Base-by-base conservation (phyloP, 2,329 filamentous ascomycete species). In the Xylaria sp. region DNA sequence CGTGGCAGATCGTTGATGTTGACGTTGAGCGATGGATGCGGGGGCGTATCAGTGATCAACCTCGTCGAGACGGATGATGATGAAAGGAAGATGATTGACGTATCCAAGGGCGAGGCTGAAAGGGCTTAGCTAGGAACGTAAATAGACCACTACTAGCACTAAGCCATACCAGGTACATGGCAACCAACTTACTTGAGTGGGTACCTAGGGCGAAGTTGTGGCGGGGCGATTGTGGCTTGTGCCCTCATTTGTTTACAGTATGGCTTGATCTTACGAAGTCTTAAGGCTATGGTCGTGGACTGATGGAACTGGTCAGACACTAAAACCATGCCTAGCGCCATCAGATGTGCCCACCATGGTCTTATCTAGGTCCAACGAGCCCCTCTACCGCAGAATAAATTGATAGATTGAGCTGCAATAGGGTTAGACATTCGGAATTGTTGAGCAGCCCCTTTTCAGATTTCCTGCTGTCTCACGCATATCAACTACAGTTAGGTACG, bases 1-100 rank as follows among this genome's bases (percentile, higher is more conserved):
- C 75, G 85, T 88, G 81, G 91, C 89, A 82, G 85, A 7, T 63
- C 3, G 18, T 18, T 15, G 44, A n/a, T 15, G 4, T 15, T 15
- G 44, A n/a, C 44, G 4, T 15, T 48, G 46, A 51, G 28, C 32
- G 34, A 32, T 39, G 34, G 56, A 48, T 50, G 48, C 46, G 20
- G 37, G 44, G 44, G 44, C 20, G 9, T 28, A 28, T 59, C n/a
- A 23, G 25, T 32, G 52, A 34, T 20, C 37, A 48, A 58, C 20
- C 39, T 32, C 23, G 56, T 58, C 56, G 20, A 46, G 56, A 58
- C 23, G 15, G 39, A 58, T 46, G 67, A 70, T 72, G 67, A 70
- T 71, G 72, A 68, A 63, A 70, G 60, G 57, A 58, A 55, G 37
- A 62, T 48, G 37, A 59, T 70, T 63, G 65, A 68, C 52, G 57